Evolutionary conservation across 192 early-diverging fungal species (phyloP).

Genomic region (Coemansia sp.): DNA sequence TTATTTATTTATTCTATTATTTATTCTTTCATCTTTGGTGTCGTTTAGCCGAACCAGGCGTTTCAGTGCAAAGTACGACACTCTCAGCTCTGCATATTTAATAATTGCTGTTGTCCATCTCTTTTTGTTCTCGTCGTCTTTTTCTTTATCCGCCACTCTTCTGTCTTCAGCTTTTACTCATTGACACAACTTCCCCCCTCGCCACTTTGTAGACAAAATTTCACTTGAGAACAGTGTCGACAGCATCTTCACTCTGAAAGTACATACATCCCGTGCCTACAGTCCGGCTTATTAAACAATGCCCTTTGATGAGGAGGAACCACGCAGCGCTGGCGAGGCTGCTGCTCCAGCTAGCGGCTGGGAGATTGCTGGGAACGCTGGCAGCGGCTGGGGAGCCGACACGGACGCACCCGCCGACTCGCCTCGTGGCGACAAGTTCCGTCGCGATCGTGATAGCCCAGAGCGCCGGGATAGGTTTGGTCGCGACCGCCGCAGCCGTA

Average conservation of each 20-base stretch:
- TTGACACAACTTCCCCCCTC: neutral
- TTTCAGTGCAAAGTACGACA: slow-evolving; percentile 5
- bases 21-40: neutral
- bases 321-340: slow-evolving; percentile 15
- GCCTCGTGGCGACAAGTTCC: slow-evolving; percentile 43
- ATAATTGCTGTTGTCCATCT: too few relatives aligned
- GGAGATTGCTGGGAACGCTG: too few relatives aligned
- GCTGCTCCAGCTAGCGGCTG: slow-evolving; percentile 6
- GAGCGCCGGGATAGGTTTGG: slow-evolving; percentile 49
- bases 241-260: too few relatives aligned
- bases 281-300: slow-evolving; percentile 14
- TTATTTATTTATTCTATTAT: neutral
- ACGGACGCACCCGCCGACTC: slow-evolving; percentile 11
- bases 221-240: too few relatives aligned
- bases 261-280: too few relatives aligned
- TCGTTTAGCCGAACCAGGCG: neutral
- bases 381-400: slow-evolving; percentile 22
- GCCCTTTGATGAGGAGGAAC: slow-evolving; percentile 47
- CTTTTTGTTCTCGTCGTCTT: neutral
- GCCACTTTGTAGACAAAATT: slow-evolving; percentile 6
- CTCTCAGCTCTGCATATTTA: too few relatives aligned
- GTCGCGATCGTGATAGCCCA: slow-evolving; percentile 44
- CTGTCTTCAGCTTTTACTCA: neutral
- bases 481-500: slow-evolving; percentile 37
- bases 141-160: neutral